Evolutionary conservation across 768 basidiomycete genomes (phyloP).

Genomic region (Fomitopsis pulvina): DNA sequence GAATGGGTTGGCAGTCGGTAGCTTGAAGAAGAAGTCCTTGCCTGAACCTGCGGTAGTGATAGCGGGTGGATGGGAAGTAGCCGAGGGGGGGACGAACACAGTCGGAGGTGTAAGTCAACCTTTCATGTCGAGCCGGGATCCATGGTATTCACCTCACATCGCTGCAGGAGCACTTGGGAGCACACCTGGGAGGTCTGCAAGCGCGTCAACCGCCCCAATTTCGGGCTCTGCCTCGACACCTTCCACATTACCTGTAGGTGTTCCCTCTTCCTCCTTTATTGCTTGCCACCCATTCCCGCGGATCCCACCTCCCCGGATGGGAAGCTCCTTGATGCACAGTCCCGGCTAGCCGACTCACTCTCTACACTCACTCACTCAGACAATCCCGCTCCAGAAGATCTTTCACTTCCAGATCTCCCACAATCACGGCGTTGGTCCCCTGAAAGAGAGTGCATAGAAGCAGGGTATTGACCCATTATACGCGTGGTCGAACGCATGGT

Average conservation of each 20-base stretch:
- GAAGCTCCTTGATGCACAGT: slow-evolving; percentile 9
- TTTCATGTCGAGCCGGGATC: background rate
- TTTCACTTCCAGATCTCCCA: slow-evolving; percentile 26
- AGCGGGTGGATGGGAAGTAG: no score
- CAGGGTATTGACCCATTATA: slow-evolving; percentile 21
- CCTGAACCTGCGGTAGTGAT: background rate
- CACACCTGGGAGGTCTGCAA: slow-evolving; percentile 25
- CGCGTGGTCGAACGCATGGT: slow-evolving; percentile 23
- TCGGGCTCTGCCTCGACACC: slow-evolving; percentile 26
- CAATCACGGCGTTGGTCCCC: slow-evolving; percentile 11
- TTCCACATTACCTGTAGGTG: slow-evolving; percentile 25
- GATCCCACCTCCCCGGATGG: slow-evolving; percentile 15
- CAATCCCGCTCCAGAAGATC: slow-evolving; percentile 19
- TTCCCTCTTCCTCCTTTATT: background rate
- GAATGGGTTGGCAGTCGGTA: slow-evolving; percentile 31
- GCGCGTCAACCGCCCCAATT: slow-evolving; percentile 23
- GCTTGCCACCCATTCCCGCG: slow-evolving; percentile 1
- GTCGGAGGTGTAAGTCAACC: slow-evolving; percentile 19
- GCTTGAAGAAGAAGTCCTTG: slow-evolving; percentile 29
- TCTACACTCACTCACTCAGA: slow-evolving; percentile 14
- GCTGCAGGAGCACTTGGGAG: slow-evolving; percentile 24
- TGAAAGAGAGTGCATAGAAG: slow-evolving; percentile 14
- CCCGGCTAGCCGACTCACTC: slow-evolving; percentile 16
- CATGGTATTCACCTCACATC: background rate
- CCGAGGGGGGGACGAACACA: no score